phyloP scores from a whole-genome alignment of 257 asterid species.

The Echites panduratus region DNA sequence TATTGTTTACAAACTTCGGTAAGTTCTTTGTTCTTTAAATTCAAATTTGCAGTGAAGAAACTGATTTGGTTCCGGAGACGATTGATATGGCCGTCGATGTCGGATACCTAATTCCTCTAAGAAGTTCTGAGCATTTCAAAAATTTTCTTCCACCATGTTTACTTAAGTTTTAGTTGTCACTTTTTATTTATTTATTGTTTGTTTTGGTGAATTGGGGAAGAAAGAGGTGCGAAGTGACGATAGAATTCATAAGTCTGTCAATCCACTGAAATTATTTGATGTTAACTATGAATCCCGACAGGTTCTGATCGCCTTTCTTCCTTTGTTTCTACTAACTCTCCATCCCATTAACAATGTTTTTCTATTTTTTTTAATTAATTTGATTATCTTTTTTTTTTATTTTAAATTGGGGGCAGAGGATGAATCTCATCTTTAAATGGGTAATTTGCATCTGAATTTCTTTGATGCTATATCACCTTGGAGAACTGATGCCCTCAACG shows the following conservation, averaged over 20 bases:
- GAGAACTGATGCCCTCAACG: conserved; percentile 38
- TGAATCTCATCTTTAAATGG: conserved; percentile 34
- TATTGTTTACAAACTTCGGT: background rate
- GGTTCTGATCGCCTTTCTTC: conserved; percentile 38
- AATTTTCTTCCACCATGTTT: background rate
- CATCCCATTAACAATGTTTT: background rate
- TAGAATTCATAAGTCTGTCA: conserved; percentile 41
- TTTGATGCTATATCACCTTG: conserved; percentile 44
- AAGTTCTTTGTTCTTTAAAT: too few relatives aligned
- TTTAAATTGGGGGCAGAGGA: conserved; percentile 26
- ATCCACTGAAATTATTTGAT: conserved; percentile 40
- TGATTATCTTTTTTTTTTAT: background rate
- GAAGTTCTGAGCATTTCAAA: conserved; percentile 35
- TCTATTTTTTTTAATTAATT: background rate
- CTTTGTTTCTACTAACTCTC: background rate
- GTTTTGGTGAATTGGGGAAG: background rate
- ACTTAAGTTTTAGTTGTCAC: background rate
- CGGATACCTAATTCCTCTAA: conserved; percentile 36
- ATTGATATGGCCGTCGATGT: conserved; percentile 15
- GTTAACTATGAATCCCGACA: conserved; percentile 42
- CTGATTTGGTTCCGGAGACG: conserved; percentile 19
- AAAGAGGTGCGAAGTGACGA: conserved; percentile 29
- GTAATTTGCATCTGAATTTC: conserved; percentile 43
- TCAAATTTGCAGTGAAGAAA: conserved; percentile 14
- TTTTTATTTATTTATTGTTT: background rate